Evolutionary conservation across 2,329 filamentous ascomycete genomes (phyloP).

Genomic region (Pseudogymnoascus sp.): DNA sequence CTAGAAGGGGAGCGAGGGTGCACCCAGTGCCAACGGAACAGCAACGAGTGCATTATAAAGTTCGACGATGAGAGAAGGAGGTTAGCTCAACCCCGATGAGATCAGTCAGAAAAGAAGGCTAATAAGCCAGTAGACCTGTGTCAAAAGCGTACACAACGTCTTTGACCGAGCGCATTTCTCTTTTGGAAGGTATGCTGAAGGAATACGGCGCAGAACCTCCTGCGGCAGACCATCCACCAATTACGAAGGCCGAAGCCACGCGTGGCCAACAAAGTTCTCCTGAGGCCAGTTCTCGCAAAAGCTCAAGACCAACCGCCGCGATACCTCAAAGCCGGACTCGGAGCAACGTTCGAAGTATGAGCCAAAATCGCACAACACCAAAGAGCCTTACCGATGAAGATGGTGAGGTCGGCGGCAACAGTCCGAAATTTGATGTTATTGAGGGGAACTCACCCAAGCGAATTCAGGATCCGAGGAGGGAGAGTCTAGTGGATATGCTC

Average conservation of each 20-base stretch:
- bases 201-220: constrained; percentile 42
- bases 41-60: constrained; percentile 46
- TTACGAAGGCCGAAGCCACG: constrained; percentile 36
- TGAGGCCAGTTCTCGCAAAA: no score
- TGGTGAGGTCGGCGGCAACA: constrained; percentile 12
- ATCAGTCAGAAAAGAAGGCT: background rate
- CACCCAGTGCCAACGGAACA: constrained; percentile 44
- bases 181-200: constrained; percentile 44
- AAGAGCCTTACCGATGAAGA: constrained; percentile 14
- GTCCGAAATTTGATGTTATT: background rate
- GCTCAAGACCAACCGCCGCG: background rate
- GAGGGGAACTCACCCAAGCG: constrained; percentile 15
- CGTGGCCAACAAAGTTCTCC: constrained; percentile 23
- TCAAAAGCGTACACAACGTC: constrained; percentile 52
- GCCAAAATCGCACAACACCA: constrained; percentile 14
- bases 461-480: constrained; percentile 35
- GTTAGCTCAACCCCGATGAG: constrained; percentile 28
- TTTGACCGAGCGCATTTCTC: constrained; percentile 43
- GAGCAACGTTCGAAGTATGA: no score
- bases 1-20: constrained; percentile 43
- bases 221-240: constrained; percentile 45
- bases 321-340: background rate
- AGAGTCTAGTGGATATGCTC: constrained; percentile 40
- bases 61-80: constrained; percentile 49
- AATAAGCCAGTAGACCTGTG: constrained; percentile 37